Evolutionary conservation across 805 yeast genomes (phyloP), one percentile per base, ranked within the genome.

Genomic region (Candida silvicultrix): DNA sequence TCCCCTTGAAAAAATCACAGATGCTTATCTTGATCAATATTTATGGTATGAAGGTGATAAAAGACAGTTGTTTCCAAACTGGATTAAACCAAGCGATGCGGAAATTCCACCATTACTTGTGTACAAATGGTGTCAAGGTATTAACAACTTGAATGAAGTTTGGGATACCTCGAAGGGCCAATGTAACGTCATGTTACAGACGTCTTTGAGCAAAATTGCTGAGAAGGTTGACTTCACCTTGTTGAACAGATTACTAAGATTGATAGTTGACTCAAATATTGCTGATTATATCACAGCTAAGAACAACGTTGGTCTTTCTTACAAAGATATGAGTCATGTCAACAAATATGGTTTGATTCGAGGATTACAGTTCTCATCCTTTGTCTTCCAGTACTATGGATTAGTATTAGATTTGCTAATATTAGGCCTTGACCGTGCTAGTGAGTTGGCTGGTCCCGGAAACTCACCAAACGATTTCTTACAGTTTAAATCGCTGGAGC

Each of bases 211-310:
- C 51, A 84, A 84, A 52, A 57, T 92, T 48, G 74, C 90, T 0
- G 97, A 92, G 51, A 90, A 89, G 56, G 80, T 89, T 29, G 99
- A 94, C 58, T 77, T 94, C 47, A 89, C 97, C 0, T 68, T 94
- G 45, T 67, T 94, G 49, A 94, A 92, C 62, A 76, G 96, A 50
- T 67, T 94, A 38, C 65, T 94, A 45, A 70, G 96, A 44, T 72
- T 94, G 49, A 74, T 94, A 36, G 80, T 89, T 53, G 99, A 94
- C 58, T 84, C 95, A 1, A 86, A 85, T 53, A 78, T 94, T 56
- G 99, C 98, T 4, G 98, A 94, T 65, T 94, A 94, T 61, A 84
- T 94, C 56, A 84, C 96, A 2, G 83, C 97, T 0, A 90, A 90
- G 62, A 89, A 89, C 67, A 94, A 94, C 57, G 80, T 90, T 19